These are phyloP conservation scores for Gossypium raimondii DNA, from an alignment of 345 rosid species.

Conservation along the genomic window DNA sequence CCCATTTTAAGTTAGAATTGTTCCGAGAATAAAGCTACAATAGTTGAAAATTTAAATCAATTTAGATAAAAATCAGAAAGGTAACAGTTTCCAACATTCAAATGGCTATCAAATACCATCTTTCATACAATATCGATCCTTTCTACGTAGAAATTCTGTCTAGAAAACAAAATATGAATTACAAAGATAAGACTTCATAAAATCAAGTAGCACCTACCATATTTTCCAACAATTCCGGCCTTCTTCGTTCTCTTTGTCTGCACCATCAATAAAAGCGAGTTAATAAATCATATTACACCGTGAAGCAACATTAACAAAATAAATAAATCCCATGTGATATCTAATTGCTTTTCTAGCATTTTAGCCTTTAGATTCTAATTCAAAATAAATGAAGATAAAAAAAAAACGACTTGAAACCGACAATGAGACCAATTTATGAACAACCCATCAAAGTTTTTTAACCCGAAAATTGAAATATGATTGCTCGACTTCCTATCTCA, in stretches of 20 bases:
- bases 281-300: not conserved
- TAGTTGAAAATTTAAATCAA: not conserved
- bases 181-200: not conserved
- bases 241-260: slow-evolving; percentile 69
- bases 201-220: slow-evolving; percentile 29
- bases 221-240: slow-evolving; percentile 64
- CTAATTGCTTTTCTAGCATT: not conserved
- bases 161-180: not conserved
- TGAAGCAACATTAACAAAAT: not conserved
- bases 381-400: not conserved
- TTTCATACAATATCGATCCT: not conserved
- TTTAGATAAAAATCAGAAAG: not conserved
- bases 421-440: no score
- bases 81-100: not conserved
- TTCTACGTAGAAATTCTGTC: not conserved
- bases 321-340: not conserved
- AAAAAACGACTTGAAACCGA: not conserved
- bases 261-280: slow-evolving; percentile 6
- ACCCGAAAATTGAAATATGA: not conserved
- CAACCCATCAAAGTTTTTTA: not conserved
- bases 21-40: not conserved
- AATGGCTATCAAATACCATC: not conserved
- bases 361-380: not conserved
- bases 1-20: not conserved
- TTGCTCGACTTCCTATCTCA: not conserved